Evolutionary conservation across 2,329 filamentous ascomycete genomes (phyloP).

Genomic region (Nigrospora osmanthi): DNA sequence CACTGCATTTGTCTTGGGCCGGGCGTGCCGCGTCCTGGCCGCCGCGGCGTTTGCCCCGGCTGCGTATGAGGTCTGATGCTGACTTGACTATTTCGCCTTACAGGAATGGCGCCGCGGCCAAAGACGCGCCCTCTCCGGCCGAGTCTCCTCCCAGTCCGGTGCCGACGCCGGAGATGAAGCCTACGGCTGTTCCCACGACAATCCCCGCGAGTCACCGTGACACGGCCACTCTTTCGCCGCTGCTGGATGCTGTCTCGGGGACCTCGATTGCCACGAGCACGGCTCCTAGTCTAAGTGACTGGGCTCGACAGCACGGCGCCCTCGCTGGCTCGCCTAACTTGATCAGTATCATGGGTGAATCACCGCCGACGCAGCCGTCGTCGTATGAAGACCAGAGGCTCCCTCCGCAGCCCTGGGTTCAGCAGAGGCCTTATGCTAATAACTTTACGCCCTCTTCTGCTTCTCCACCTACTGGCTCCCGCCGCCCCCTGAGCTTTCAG

Average conservation of each 20-base stretch:
- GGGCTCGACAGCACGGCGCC: constrained; percentile 18
- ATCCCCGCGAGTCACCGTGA: constrained; percentile 19
- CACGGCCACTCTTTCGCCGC: constrained; percentile 14
- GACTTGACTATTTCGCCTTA: background rate
- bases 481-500: constrained; percentile 33
- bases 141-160: constrained; percentile 15
- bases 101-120: constrained; percentile 12
- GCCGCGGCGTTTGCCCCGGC: too few species aligned
- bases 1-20: background rate
- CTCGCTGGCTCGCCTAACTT: constrained; percentile 23
- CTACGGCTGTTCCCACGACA: constrained; percentile 15
- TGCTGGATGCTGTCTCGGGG: constrained; percentile 20
- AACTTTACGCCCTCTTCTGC: constrained; percentile 18
- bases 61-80: background rate
- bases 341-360: constrained; percentile 27
- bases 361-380: constrained; percentile 26
- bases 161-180: constrained; percentile 20
- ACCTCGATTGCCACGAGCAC: constrained; percentile 22
- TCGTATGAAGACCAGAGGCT: constrained; percentile 21
- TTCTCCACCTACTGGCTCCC: constrained; percentile 19
- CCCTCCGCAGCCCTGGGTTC: constrained; percentile 2
- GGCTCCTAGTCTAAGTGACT: constrained; percentile 23
- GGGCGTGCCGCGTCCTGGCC: too few species aligned
- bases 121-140: constrained; percentile 13
- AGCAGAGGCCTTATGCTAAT: constrained; percentile 11